Evolutionary conservation across 2,329 filamentous ascomycete genomes (phyloP).

Genomic region (Colletotrichum plurivorum): DNA sequence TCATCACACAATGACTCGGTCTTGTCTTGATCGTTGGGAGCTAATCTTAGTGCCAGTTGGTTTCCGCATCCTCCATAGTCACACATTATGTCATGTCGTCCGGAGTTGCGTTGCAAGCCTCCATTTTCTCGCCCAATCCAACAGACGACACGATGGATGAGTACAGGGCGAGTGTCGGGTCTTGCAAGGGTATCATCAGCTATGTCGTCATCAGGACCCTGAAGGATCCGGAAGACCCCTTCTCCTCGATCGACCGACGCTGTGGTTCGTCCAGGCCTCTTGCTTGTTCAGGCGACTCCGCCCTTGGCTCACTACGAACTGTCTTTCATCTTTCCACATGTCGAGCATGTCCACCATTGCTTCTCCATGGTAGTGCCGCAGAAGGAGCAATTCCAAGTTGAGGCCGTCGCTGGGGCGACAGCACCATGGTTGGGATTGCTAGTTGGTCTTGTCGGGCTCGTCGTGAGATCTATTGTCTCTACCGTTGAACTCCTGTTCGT

Average conservation of each 20-base stretch:
- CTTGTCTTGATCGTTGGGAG: constrained; percentile 1
- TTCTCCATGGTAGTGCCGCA: constrained; percentile 67
- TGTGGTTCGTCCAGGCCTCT: constrained; percentile 18
- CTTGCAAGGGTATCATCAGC: constrained; percentile 27
- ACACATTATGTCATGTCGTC: constrained; percentile 33
- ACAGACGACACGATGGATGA: constrained; percentile 19
- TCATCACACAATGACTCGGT: constrained; percentile 26
- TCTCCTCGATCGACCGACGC: neutral
- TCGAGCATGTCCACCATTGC: constrained; percentile 70
- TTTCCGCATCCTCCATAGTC: neutral
- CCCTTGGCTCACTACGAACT: constrained; percentile 52
- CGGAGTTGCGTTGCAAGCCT: constrained; percentile 10
- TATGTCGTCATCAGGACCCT: constrained; percentile 40
- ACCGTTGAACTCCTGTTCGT: neutral
- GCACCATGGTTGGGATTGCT: constrained; percentile 22
- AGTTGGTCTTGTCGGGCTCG: constrained; percentile 47
- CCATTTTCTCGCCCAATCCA: neutral
- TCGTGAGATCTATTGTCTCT: constrained; percentile 52
- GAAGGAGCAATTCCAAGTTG: constrained; percentile 66
- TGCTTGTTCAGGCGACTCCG: constrained; percentile 22
- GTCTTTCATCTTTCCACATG: constrained; percentile 69
- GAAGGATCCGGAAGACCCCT: constrained; percentile 22
- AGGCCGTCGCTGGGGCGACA: constrained; percentile 43
- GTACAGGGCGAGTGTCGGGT: neutral
- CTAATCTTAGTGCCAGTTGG: neutral